Percentiles rank a stretch among this genome's conserved stretches.
Conservation (phyloP, 805 yeast genomes). For the Suhomyces sp. region DNA sequence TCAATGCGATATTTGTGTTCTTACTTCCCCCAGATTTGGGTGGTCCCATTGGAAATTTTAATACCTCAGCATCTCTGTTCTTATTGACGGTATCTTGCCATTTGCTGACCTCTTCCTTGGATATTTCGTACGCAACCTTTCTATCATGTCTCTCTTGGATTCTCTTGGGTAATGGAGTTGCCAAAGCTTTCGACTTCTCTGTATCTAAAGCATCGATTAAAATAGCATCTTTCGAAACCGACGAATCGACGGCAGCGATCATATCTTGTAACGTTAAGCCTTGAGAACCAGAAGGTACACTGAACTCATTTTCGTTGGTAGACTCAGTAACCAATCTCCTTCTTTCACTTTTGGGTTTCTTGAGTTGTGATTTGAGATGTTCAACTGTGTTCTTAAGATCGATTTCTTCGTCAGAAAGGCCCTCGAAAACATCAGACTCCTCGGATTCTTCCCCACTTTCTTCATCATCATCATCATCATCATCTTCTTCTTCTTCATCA, state of each 20-base stretch:
- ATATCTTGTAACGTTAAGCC: conserved; percentile 66
- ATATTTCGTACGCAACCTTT: conserved; percentile 84
- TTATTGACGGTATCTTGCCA: conserved; percentile 85
- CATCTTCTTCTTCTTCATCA: conserved; percentile 21
- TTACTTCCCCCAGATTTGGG: conserved; percentile 24
- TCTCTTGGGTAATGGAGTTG: conserved; percentile 82
- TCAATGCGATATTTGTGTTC: background rate
- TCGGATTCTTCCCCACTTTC: conserved; percentile 15
- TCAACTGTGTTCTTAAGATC: conserved; percentile 52
- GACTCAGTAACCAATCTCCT: conserved; percentile 53
- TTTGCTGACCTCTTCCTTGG: conserved; percentile 80
- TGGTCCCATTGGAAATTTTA: conserved; percentile 67
- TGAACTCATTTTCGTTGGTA: conserved; percentile 66
- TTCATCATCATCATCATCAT: conserved; percentile 31
- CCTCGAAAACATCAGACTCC: conserved; percentile 26
- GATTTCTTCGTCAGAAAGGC: conserved; percentile 45
- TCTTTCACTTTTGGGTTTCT: conserved; percentile 36
- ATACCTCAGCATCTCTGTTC: conserved; percentile 80
- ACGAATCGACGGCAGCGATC: conserved; percentile 62
- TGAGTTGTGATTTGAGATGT: conserved; percentile 32
- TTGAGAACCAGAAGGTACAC: conserved; percentile 57
- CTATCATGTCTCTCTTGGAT: conserved; percentile 85
- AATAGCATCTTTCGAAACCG: conserved; percentile 50
- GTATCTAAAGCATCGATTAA: conserved; percentile 43
- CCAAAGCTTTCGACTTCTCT: conserved; percentile 48